Percentiles rank a stretch among this genome's conserved stretches.
These are phyloP conservation scores for Suillus subaureus DNA, from an alignment of 768 basidiomycete genomes.

Conservation along the genomic window DNA sequence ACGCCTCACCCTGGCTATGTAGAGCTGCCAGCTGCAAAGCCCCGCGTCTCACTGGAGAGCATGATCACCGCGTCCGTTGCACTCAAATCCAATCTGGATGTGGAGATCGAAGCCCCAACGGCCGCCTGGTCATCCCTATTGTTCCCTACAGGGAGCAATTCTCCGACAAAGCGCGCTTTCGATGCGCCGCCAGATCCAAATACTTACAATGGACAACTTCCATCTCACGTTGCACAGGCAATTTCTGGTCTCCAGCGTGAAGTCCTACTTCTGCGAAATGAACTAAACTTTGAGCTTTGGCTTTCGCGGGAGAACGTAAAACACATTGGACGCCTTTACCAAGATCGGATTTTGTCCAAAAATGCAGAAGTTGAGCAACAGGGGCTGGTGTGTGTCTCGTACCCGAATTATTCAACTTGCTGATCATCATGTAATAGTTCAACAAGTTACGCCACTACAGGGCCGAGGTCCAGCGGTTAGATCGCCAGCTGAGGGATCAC, in stretches of 20 bases:
- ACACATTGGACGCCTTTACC: constrained; percentile 80
- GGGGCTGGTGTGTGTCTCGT: constrained; percentile 58
- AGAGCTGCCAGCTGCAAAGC: constrained; percentile 33
- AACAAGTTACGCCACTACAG: constrained; percentile 83
- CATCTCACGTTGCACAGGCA: constrained; percentile 59
- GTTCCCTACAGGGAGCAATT: constrained; percentile 37
- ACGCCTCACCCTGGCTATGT: constrained; percentile 38
- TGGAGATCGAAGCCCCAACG: constrained; percentile 57
- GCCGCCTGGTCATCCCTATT: constrained; percentile 55
- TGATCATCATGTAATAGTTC: constrained; percentile 48
- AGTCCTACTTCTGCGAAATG: constrained; percentile 71
- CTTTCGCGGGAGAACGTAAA: constrained; percentile 77
- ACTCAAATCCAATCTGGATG: constrained; percentile 68
- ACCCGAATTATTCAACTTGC: neutral
- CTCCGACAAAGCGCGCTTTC: constrained; percentile 25
- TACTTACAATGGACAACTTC: constrained; percentile 28
- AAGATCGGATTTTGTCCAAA: constrained; percentile 69
- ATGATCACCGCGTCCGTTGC: constrained; percentile 75
- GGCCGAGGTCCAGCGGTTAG: constrained; percentile 63
- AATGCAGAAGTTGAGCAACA: constrained; percentile 83
- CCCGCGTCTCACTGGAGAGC: constrained; percentile 65
- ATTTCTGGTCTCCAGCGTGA: constrained; percentile 77
- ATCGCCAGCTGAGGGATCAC: constrained; percentile 71
- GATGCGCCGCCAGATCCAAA: constrained; percentile 23
- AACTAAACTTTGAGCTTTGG: constrained; percentile 87